Base-by-base conservation (phyloP, 2,329 filamentous ascomycete species). In the Epichloe baconii region DNA sequence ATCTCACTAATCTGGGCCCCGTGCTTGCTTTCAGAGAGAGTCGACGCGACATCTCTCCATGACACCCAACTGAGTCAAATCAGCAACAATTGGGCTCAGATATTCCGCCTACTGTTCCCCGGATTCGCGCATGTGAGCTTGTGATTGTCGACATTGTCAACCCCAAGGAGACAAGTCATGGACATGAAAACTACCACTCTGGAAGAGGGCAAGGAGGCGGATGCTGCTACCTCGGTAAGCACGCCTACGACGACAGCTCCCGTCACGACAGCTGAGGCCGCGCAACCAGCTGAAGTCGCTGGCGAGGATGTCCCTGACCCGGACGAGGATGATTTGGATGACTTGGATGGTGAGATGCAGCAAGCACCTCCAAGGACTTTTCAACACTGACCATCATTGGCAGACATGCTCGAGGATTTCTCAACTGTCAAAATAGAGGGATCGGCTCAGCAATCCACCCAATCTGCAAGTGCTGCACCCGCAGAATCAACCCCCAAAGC, bases 371-470 rank as follows among this genome's bases (percentile, higher is more conserved):
- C 10, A 34, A 5, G 15, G 12, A 14, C 15, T 21, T 5, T 3
- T 17, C 8, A 44, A 31, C 6, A 12, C 55, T 62, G 26, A 58
- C 44, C 6, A 3, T 49, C 6, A 44, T n/a, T 23, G 15, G 15
- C 43, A 91, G 91, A 97, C 60, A 85, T 97, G 68, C 82, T 98
- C 26, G 88, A 96, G 64, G 86, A 96, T 57, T 98, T 98, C 69
- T 83, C 84, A 42, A 70, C 84, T 31, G 74, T 76, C 48, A 81
- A 83, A 57, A 60, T 82, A 14, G 62, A 65, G 37, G 49, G 14
- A 48, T 54, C 51, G 59, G 50, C 51, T 51, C 53, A 41, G 47
- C 50, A 59, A 47, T 42, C 64, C 21, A 55, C 64, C 34, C 56
- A 48, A 17, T n/a, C 50, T 17, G 17, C 59, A 50, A 49, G 57